A percentile compares a stretch with the other conserved stretches of the same genome.
Evolutionary conservation across 1,284 basidiomycete genomes (phyloP).

Genomic region (Malassezia dermatis): DNA sequence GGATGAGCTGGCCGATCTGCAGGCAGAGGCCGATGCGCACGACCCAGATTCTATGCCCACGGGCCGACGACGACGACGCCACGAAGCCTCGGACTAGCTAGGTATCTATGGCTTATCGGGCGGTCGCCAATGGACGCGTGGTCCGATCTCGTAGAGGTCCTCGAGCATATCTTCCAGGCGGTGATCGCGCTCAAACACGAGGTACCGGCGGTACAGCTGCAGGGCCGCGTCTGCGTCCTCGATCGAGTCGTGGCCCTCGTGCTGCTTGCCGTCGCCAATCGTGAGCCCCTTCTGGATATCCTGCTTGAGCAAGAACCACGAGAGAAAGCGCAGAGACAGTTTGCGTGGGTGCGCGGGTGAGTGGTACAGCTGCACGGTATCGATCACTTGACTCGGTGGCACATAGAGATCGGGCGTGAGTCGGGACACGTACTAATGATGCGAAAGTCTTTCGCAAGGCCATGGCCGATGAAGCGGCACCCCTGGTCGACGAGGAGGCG

Average conservation of each 20-base stretch:
- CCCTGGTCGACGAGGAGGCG: slow-evolving; percentile 83
- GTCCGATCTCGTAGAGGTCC: slow-evolving; percentile 55
- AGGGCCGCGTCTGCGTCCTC: slow-evolving; percentile 78
- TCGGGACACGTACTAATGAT: slow-evolving; percentile 70
- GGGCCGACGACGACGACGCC: slow-evolving; percentile 5
- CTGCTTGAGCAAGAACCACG: slow-evolving; percentile 80
- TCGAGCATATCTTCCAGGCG: slow-evolving; percentile 81
- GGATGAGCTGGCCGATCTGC: slow-evolving; percentile 37
- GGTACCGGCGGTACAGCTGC: slow-evolving; percentile 72
- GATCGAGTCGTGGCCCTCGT: slow-evolving; percentile 74
- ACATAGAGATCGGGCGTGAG: slow-evolving; percentile 71
- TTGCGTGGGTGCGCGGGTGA: slow-evolving; percentile 69
- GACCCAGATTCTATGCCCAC: slow-evolving; percentile 14
- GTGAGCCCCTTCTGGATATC: slow-evolving; percentile 70
- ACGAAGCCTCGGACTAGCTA: background rate
- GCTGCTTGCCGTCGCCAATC: slow-evolving; percentile 35
- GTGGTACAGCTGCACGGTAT: slow-evolving; percentile 92
- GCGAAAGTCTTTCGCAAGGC: slow-evolving; percentile 96
- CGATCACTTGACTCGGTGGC: slow-evolving; percentile 85
- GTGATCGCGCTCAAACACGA: slow-evolving; percentile 64
- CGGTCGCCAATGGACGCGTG: slow-evolving; percentile 27
- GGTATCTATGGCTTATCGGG: slow-evolving; percentile 5
- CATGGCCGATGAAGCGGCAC: slow-evolving; percentile 94
- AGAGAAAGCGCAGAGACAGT: slow-evolving; percentile 81
- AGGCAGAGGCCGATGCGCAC: slow-evolving; percentile 25